These are phyloP conservation scores for Dactylorhiza incarnata DNA, from an alignment of 106 monocot species.

Conservation along the genomic window DNA sequence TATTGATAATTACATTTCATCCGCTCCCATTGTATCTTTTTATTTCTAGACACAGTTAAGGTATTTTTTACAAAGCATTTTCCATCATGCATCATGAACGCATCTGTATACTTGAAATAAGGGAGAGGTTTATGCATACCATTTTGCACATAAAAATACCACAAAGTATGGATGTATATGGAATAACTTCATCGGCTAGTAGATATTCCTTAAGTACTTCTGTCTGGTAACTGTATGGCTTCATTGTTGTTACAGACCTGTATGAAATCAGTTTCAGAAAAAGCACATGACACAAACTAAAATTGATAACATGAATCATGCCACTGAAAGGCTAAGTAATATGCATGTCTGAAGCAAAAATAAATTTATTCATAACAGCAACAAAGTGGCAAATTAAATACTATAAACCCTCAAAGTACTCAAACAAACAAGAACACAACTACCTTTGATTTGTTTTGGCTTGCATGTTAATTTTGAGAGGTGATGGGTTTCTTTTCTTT, in stretches of 20 bases:
- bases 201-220: conserved; percentile 46
- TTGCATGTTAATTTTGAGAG: too few relatives aligned
- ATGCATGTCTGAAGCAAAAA: not conserved
- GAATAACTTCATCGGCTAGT: conserved; percentile 36
- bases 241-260: conserved; percentile 20
- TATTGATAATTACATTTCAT: not conserved
- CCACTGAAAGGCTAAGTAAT: not conserved
- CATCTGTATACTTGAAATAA: not conserved
- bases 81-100: not conserved
- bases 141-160: conserved; percentile 52
- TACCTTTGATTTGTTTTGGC: not conserved
- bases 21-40: not conserved
- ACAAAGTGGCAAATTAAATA: not conserved
- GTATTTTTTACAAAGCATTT: not conserved
- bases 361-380: not conserved
- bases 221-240: conserved; percentile 35
- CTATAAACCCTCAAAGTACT: not conserved
- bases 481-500: not conserved
- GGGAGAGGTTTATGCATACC: conserved; percentile 12
- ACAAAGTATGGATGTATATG: conserved; percentile 29
- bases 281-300: not conserved
- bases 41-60: not conserved
- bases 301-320: not conserved
- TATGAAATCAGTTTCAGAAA: conserved; percentile 11
- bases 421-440: not conserved